Evolutionary conservation across 2,329 filamentous ascomycete species (phyloP), one percentile per base, ranked within the genome.

Genomic region (Neonectria sp.): DNA sequence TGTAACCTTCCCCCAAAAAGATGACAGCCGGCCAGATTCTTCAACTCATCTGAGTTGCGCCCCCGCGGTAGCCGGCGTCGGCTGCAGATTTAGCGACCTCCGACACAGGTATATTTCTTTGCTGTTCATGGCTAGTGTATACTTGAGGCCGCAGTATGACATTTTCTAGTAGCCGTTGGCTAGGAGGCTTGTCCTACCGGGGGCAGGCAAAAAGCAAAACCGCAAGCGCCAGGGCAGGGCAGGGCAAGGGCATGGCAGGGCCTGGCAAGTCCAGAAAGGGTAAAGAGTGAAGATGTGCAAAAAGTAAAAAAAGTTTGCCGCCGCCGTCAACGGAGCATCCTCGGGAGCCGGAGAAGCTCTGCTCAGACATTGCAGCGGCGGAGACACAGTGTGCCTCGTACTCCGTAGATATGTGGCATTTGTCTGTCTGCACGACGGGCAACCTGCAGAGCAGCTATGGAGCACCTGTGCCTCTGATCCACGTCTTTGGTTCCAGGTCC

Each of bases 291-390:
- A 63, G 63, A 63, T 61, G 45, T 31, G 67, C 67, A 67, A 68
- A 68, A 72, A 53, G 52, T 25, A 53, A 59, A 48, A 60, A 68
- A 58, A 60, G 60, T 68, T 59, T 71, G 66, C 68, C 49, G 72
- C 67, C 70, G 68, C 73, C 69, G 69, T 75, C 68, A 69, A 72
- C 73, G 73, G 73, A 75, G 73, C 67, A 74, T 75, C 72, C 53
- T 74, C 72, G 73, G 72, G 48, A 53, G 70, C 58, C 67, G 65
- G 57, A 55, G 58, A 53, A 65, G 63, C 58, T 25, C 45, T 61
- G 15, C 52, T 61, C 55, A 65, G 57, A 55, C 40, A 55, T 63
- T 37, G 58, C 51, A 60, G 52, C 51, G 33, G 55, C 48, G 48
- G 60, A 35, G 29, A 33, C n/a, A 56, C 15, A 31, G 48, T 52